phyloP scores from a whole-genome alignment of 306 rosid species.

The Leucaena leucocephala region DNA sequence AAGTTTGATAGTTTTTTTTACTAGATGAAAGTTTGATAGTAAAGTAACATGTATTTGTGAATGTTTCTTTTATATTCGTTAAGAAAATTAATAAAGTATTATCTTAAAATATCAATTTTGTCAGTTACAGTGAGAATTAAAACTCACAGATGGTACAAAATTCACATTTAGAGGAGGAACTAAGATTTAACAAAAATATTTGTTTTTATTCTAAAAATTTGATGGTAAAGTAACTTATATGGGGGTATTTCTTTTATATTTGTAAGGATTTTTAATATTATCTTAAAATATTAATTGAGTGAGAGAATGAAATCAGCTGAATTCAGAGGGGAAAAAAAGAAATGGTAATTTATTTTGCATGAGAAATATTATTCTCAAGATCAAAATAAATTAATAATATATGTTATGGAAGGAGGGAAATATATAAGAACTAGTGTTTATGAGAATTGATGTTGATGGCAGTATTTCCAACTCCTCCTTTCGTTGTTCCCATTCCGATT shows the following conservation, averaged over 20 bases:
- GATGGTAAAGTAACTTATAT: not conserved
- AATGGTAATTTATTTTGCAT: not conserved
- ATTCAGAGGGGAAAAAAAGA: not conserved
- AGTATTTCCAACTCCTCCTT: not conserved
- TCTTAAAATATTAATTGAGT: no score
- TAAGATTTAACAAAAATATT: no score
- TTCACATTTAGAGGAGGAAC: no score
- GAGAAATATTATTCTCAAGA: not conserved
- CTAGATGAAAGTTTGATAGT: no score
- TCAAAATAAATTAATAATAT: not conserved
- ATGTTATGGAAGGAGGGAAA: not conserved
- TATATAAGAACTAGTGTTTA: constrained; percentile 23
- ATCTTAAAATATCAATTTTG: no score
- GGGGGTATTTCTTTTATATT: not conserved
- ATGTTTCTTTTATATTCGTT: no score
- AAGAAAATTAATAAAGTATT: no score
- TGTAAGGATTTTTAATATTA: no score
- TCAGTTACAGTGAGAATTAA: no score
- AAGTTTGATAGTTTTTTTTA: no score
- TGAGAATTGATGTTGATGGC: not conserved
- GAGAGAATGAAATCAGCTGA: not conserved
- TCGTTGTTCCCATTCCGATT: constrained; percentile 52
- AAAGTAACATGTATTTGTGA: no score
- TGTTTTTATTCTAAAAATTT: not conserved
- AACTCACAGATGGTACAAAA: no score